Conservation (phyloP, 78 protist genomes). For the Cavenderia fasciculata region DNA sequence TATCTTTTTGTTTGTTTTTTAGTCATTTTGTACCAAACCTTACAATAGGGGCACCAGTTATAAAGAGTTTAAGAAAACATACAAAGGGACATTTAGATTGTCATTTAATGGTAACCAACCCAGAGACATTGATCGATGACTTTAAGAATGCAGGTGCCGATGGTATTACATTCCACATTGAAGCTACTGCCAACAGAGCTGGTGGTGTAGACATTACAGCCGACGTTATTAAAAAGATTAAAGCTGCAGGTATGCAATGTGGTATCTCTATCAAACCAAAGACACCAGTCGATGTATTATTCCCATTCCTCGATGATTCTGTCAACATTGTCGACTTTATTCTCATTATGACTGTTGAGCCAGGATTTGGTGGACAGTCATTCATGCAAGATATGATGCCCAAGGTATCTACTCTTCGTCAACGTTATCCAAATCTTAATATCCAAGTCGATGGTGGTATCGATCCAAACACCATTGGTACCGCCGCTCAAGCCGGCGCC, state of each 20-base stretch:
- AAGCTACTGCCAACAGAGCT: constrained; percentile 78
- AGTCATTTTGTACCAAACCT: constrained; percentile 98
- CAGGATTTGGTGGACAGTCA: constrained; percentile 99
- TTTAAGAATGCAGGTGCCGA: constrained; percentile 92
- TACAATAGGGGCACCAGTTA: constrained; percentile 95
- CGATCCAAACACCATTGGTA: constrained; percentile 88
- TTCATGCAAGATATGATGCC: constrained; percentile 97
- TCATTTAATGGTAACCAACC: constrained; percentile 98
- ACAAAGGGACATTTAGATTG: constrained; percentile 94
- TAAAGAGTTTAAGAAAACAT: constrained; percentile 92
- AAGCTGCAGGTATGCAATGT: constrained; percentile 89
- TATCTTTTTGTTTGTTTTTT: background rate
- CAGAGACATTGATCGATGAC: constrained; percentile 91
- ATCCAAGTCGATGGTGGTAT: constrained; percentile 99
- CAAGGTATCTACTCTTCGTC: constrained; percentile 90
- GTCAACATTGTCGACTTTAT: constrained; percentile 87
- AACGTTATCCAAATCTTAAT: constrained; percentile 83
- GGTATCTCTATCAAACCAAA: constrained; percentile 95
- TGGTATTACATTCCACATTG: constrained; percentile 96
- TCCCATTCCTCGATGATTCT: constrained; percentile 3
- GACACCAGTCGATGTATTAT: constrained; percentile 83
- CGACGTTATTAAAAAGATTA: constrained; percentile 71
- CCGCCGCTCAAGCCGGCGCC: constrained; percentile 97
- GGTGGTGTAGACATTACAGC: background rate
- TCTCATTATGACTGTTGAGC: constrained; percentile 98